Conservation (phyloP, 306 rosid genomes). For the Astragalus glycyphyllos region DNA sequence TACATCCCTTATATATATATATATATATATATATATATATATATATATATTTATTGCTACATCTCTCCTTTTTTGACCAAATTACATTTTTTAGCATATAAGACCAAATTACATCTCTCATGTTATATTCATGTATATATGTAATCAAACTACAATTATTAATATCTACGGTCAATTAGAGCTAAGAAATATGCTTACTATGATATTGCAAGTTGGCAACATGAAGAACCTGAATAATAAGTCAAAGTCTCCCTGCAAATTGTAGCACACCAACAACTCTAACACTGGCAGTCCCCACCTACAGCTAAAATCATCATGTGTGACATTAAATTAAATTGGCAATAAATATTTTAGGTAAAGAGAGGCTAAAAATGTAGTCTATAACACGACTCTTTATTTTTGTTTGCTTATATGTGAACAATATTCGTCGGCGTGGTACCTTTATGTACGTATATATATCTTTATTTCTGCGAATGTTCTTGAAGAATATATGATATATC, state of each 20-base stretch:
- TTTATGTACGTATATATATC: too few relatives aligned
- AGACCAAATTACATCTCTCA: too few relatives aligned
- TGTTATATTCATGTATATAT: too few relatives aligned
- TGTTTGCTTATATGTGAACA: not conserved
- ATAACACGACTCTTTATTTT: not conserved
- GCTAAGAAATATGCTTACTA: not conserved
- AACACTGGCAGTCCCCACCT: not conserved
- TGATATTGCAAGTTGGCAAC: slow-evolving; percentile 6
- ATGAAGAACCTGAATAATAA: slow-evolving; percentile 19
- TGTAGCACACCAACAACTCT: not conserved
- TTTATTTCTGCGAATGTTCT: not conserved
- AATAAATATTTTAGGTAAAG: not conserved
- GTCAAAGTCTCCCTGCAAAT: not conserved
- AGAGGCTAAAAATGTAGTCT: not conserved
- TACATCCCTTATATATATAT: too few relatives aligned
- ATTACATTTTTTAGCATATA: too few relatives aligned
- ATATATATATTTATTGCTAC: too few relatives aligned
- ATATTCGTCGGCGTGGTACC: not conserved
- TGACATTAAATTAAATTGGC: not conserved
- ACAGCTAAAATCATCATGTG: not conserved
- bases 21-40: too few relatives aligned
- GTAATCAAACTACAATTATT: too few relatives aligned
- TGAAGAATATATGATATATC: not conserved
- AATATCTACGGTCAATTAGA: not conserved
- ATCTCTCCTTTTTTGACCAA: too few relatives aligned